Evolutionary conservation across 148 eudicot genomes (phyloP).

Genomic region (Spergularia bocconei): DNA sequence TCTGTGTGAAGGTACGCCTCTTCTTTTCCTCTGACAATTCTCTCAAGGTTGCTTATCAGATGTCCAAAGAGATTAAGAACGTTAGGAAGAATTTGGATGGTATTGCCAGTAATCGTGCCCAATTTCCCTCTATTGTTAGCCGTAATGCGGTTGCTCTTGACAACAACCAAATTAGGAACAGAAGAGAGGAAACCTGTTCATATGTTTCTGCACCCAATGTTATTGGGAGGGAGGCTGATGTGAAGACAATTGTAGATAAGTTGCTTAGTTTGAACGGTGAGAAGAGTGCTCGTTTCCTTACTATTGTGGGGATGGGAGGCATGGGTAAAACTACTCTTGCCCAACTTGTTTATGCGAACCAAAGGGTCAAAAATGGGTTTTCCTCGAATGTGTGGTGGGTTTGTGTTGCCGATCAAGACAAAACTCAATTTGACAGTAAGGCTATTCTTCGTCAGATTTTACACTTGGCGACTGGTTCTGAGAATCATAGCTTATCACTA

Average conservation of each 20-base stretch:
- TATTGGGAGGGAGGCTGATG: conserved; percentile 19
- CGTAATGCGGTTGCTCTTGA: background rate
- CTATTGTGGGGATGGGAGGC: conserved; percentile 29
- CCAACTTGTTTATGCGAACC: conserved; percentile 9
- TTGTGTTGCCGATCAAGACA: conserved; percentile 21
- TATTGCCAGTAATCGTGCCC: background rate
- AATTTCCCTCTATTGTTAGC: background rate
- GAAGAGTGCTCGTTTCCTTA: background rate
- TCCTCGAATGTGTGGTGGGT: too few species aligned
- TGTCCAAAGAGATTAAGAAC: background rate
- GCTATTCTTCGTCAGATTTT: conserved; percentile 3
- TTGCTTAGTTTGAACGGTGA: background rate
- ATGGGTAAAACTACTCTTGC: conserved; percentile 31
- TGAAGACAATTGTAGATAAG: background rate
- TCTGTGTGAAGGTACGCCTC: background rate
- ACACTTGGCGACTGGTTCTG: background rate
- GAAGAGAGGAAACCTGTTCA: conserved; percentile 3
- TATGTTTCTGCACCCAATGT: background rate
- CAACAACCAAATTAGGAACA: background rate
- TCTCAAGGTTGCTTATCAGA: background rate
- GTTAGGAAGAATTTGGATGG: conserved; percentile 4
- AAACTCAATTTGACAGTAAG: background rate
- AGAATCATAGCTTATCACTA: background rate
- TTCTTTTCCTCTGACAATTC: background rate
- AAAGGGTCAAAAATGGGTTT: background rate